Conservation (phyloP, 495 filamentous ascomycete species). For the Pyrenula massariospora region DNA sequence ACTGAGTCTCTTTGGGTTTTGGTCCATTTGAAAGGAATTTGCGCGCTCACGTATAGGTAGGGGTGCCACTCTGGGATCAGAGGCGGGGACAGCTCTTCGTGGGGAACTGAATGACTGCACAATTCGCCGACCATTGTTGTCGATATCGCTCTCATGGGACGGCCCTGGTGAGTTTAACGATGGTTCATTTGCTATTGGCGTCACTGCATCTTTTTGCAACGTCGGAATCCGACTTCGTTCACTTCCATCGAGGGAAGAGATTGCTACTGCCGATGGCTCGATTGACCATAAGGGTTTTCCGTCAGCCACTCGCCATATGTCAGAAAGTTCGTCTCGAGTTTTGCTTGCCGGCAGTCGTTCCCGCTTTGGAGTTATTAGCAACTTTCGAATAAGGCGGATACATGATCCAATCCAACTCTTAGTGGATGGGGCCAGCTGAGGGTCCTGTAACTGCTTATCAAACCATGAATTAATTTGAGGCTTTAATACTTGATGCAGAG, state of each 20-base stretch:
- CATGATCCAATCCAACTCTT: background rate
- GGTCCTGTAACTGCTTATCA: conserved; percentile 8
- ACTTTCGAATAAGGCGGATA: background rate
- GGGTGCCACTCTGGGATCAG: background rate
- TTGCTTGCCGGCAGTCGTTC: background rate
- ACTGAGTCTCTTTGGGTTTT: background rate
- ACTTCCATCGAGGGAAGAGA: too few species aligned
- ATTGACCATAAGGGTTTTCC: too few species aligned
- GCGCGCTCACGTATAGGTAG: background rate
- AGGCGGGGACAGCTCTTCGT: background rate
- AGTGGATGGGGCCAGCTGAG: conserved; percentile 1
- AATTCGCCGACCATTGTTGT: too few species aligned
- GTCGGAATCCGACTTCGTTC: too few species aligned
- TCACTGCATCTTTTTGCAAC: too few species aligned
- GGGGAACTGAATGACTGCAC: too few species aligned
- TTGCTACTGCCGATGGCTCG: too few species aligned
- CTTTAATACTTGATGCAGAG: conserved; percentile 6
- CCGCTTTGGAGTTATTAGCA: background rate
- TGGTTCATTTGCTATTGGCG: too few species aligned
- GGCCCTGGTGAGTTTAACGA: too few species aligned
- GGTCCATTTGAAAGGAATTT: background rate
- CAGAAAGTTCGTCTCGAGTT: background rate
- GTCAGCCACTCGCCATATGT: background rate
- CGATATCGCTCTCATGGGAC: too few species aligned
- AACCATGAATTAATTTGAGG: conserved; percentile 1